phyloP scores from a whole-genome alignment of 2,329 filamentous ascomycete genomes.

The Trichoderma arundinaceum region DNA sequence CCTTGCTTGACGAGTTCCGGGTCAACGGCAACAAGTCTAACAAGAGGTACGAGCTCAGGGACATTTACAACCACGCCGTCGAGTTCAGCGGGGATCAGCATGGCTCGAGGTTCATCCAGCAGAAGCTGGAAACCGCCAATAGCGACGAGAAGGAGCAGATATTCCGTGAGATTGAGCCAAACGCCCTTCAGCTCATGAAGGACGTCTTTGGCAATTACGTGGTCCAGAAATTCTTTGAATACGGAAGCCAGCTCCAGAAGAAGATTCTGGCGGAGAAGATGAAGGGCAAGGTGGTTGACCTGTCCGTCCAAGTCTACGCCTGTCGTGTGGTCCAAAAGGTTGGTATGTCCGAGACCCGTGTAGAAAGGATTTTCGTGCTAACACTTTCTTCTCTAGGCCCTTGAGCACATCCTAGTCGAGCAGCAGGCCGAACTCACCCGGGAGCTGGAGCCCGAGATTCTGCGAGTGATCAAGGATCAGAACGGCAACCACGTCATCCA shows the following conservation, averaged over 20 bases:
- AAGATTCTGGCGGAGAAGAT: conserved; percentile 83
- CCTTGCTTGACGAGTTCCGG: conserved; percentile 80
- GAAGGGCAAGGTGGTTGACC: conserved; percentile 78
- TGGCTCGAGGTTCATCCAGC: conserved; percentile 93
- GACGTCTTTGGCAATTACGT: conserved; percentile 99
- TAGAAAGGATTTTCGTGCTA: background rate
- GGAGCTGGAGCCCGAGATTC: conserved; percentile 78
- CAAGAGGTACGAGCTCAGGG: conserved; percentile 80
- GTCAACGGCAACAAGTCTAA: conserved; percentile 70
- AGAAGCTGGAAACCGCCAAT: conserved; percentile 88
- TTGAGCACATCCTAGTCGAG: conserved; percentile 89
- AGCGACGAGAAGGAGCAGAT: conserved; percentile 94
- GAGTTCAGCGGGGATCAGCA: conserved; percentile 97
- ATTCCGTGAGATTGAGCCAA: conserved; percentile 84
- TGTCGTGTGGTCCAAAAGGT: conserved; percentile 97
- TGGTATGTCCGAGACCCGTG: conserved; percentile 34
- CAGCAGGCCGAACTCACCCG: conserved; percentile 84
- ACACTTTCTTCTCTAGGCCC: conserved; percentile 60
- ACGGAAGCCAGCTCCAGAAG: conserved; percentile 93
- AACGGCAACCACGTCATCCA: conserved; percentile 98
- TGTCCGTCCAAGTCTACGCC: conserved; percentile 89
- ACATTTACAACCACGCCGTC: conserved; percentile 85
- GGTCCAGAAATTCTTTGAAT: conserved; percentile 96
- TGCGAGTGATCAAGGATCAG: conserved; percentile 80
- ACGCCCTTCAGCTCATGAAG: conserved; percentile 87